Base-by-base conservation (phyloP, 495 filamentous ascomycete genomes). In the Gamarada debralockiae region DNA sequence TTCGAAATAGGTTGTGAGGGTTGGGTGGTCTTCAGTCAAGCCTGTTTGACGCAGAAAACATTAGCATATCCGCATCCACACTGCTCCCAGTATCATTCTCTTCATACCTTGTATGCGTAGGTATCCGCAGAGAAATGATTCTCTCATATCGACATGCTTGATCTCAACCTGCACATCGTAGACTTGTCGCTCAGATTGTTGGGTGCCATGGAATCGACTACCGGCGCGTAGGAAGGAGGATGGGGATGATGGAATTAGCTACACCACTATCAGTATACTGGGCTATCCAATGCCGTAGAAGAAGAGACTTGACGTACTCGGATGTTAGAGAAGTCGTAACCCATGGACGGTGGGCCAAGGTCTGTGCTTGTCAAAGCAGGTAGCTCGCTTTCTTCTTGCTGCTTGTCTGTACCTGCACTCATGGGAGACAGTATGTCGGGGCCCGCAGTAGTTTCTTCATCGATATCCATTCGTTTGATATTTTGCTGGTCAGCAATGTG, bases 81-180 rank as follows among this genome's bases (percentile, higher is more conserved):
- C 44, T 37, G 22, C 13, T 38, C 14, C 0, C 3, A 7, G 12
- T 20, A 2, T 20, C 8, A 10, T 20, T 0, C 29, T 9, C 15
- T 20, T 31, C 3, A 20, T 58, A 92, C 93, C 93, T 88, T 97
- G 86, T 46, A 99, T 99, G 56, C 86, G 86, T 48, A 99, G 79
- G 69, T 96, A 97, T 27, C 95, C 95, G 64, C 92, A 97, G 12
- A 99, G 77, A 57, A 92, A 96, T 12, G 95, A 97, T 66, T 97
- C 90, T 31, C 82, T 75, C 81, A 97, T 86, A 66, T 97, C 91
- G 48, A 99, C 90, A 67, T 95, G 84, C 68, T 97, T 97, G 61
- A 99, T 88, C 64, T 97, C 91, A 38, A 99, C 95, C 56, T 96
- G 86, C 6, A 99, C 95, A 51, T 92, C 89, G 67, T 99, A 99